Evolutionary conservation across 148 eudicot species (phyloP).

Genomic region (Vaccinium darrowii): DNA sequence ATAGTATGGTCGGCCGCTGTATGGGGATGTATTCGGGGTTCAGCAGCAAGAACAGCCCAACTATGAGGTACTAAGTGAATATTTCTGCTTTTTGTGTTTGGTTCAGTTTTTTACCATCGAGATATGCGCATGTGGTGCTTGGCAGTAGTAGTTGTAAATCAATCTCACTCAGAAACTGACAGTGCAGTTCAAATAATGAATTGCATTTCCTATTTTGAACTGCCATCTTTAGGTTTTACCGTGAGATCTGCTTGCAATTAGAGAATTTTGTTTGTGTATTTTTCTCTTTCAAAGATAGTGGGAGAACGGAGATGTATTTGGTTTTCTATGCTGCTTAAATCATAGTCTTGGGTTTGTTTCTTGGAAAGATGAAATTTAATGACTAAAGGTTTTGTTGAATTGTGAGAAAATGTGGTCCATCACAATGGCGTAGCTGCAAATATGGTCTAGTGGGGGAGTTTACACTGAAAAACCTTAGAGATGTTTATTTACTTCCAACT

Average conservation of each 20-base stretch:
- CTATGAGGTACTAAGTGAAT: constrained; percentile 59
- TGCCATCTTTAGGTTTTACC: neutral
- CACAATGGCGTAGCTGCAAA: neutral
- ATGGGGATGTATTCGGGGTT: constrained; percentile 94
- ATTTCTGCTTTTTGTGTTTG: neutral
- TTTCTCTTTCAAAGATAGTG: neutral
- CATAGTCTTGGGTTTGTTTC: neutral
- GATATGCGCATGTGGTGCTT: neutral
- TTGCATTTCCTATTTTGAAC: neutral
- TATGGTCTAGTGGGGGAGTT: too few species aligned
- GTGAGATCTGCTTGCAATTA: neutral
- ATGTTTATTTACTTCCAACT: too few species aligned
- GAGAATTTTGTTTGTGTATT: neutral
- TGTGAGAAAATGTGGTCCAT: neutral
- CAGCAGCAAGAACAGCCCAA: constrained; percentile 79
- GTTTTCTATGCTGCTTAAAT: neutral
- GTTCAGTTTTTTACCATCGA: neutral
- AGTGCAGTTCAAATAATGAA: neutral
- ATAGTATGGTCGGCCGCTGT: constrained; percentile 82
- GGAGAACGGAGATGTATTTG: neutral
- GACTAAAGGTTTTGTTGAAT: neutral
- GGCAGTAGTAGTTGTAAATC: neutral
- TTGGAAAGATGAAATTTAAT: neutral
- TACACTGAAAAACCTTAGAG: too few species aligned
- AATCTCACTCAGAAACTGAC: neutral